Evolutionary conservation across 2,329 filamentous ascomycete species (phyloP).

Genomic region (Xylaria sp.): DNA sequence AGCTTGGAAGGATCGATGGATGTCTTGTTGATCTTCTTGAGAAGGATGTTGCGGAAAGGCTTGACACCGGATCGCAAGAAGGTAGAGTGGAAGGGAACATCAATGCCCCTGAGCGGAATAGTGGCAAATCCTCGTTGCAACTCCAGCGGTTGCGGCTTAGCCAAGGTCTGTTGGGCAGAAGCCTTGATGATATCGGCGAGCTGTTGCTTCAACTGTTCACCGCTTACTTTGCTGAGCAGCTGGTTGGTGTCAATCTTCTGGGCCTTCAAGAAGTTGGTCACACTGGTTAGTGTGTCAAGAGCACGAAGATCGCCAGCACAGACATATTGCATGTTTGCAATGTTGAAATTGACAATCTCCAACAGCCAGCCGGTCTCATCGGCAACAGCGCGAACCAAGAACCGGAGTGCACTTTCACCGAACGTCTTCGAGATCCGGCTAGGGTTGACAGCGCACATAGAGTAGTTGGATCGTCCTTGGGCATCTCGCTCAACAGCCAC

Average conservation of each 20-base stretch:
- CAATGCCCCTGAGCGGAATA: conserved; percentile 93
- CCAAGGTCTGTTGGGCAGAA: conserved; percentile 78
- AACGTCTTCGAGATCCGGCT: conserved; percentile 98
- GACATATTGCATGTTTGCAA: conserved; percentile 71
- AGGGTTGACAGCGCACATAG: conserved; percentile 98
- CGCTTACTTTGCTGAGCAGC: conserved; percentile 76
- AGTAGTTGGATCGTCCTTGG: conserved; percentile 91
- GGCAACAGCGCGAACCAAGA: conserved; percentile 90
- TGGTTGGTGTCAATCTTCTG: conserved; percentile 97
- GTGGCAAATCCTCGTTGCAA: conserved; percentile 94
- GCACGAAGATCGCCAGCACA: conserved; percentile 66
- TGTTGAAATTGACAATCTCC: conserved; percentile 97
- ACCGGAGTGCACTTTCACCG: conserved; percentile 94
- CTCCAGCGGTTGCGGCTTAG: conserved; percentile 82
- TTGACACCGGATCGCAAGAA: conserved; percentile 98
- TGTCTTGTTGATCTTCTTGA: conserved; percentile 99
- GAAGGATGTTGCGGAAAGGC: conserved; percentile 94
- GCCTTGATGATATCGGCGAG: conserved; percentile 86
- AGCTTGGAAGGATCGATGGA: conserved; percentile 96
- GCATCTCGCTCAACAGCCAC: conserved; percentile 96
- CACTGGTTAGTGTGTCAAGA: conserved; percentile 67
- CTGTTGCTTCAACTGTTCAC: conserved; percentile 88
- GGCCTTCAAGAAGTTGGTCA: conserved; percentile 91
- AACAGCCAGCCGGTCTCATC: conserved; percentile 93
- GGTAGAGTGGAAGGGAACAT: conserved; percentile 98